These are phyloP conservation scores for Hypoxylon fuscum DNA, from an alignment of 495 filamentous ascomycete genomes.

Conservation along the genomic window DNA sequence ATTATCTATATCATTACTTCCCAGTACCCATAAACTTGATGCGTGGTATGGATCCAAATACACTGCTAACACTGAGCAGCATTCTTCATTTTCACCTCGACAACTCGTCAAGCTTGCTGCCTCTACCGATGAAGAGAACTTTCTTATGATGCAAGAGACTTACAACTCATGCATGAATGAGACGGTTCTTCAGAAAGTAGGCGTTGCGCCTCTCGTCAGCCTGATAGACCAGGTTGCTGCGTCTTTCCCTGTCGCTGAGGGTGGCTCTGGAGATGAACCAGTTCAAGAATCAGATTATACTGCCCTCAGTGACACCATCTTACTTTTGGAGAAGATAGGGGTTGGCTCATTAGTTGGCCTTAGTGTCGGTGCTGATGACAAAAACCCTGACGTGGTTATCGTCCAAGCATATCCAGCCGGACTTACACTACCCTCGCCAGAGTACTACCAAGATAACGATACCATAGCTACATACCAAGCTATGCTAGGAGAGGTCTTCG, in stretches of 20 bases:
- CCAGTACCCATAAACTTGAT: not conserved
- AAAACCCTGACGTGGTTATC: constrained; percentile 69
- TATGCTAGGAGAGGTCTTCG: constrained; percentile 53
- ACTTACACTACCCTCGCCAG: constrained; percentile 69
- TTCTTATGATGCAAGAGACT: constrained; percentile 68
- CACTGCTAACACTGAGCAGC: constrained; percentile 40
- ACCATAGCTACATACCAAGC: constrained; percentile 61
- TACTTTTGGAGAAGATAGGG: constrained; percentile 62
- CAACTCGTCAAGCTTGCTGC: constrained; percentile 45
- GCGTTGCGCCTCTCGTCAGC: constrained; percentile 62
- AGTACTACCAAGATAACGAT: constrained; percentile 69
- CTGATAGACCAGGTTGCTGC: constrained; percentile 53
- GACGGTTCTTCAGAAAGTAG: constrained; percentile 59
- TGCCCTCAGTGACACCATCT: constrained; percentile 60
- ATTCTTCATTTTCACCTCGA: constrained; percentile 57
- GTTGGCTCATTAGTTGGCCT: constrained; percentile 59
- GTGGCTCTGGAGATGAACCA: constrained; percentile 25
- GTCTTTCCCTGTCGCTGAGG: constrained; percentile 56
- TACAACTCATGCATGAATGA: constrained; percentile 75
- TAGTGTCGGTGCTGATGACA: constrained; percentile 65
- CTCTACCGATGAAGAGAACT: constrained; percentile 66
- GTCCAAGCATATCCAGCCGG: constrained; percentile 60
- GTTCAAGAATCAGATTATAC: constrained; percentile 47
- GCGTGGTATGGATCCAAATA: no score
- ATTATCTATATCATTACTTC: not conserved